A percentile compares a stretch with the other conserved stretches of the same genome.
Conservation (phyloP, 306 rosid species). For the Fragaria ananassa region DNA sequence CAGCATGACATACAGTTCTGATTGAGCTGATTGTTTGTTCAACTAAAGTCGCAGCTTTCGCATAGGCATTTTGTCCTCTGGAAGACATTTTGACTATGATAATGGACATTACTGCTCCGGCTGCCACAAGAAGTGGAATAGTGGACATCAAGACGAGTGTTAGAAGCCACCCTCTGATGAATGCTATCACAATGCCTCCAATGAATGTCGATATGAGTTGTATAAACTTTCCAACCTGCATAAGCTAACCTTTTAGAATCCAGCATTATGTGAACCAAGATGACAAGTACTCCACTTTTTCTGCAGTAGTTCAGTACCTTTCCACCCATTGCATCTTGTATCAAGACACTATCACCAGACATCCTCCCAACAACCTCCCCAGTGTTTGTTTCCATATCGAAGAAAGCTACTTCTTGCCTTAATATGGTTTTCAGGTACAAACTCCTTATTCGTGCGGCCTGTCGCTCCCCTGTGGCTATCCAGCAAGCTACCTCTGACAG, state of each 20-base stretch:
- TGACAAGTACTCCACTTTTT: background rate
- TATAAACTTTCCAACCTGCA: constrained; percentile 68
- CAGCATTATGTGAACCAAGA: background rate
- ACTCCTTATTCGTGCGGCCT: constrained; percentile 75
- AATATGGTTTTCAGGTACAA: constrained; percentile 76
- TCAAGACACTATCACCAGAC: constrained; percentile 37
- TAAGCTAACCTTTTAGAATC: background rate
- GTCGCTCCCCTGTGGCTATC: constrained; percentile 95
- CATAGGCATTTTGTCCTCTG: constrained; percentile 68
- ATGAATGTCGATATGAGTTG: constrained; percentile 63
- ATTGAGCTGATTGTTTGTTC: constrained; percentile 91
- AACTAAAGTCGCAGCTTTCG: constrained; percentile 70
- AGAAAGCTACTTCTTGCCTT: constrained; percentile 80
- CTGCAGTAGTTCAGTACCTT: constrained; percentile 40
- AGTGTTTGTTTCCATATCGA: constrained; percentile 78
- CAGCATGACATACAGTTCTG: constrained; percentile 55
- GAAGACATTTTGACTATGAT: constrained; percentile 54
- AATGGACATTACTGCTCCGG: constrained; percentile 64
- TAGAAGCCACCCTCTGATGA: constrained; percentile 80
- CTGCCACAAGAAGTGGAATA: constrained; percentile 62
- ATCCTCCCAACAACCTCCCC: constrained; percentile 77
- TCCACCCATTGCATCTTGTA: constrained; percentile 96
- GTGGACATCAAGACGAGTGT: constrained; percentile 67
- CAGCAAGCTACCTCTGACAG: constrained; percentile 79
- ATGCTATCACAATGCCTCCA: constrained; percentile 65